Percentiles rank a stretch among this genome's conserved stretches.
Conservation (phyloP, 1,284 basidiomycete genomes). For the Tetrapyrgos nigripes region DNA sequence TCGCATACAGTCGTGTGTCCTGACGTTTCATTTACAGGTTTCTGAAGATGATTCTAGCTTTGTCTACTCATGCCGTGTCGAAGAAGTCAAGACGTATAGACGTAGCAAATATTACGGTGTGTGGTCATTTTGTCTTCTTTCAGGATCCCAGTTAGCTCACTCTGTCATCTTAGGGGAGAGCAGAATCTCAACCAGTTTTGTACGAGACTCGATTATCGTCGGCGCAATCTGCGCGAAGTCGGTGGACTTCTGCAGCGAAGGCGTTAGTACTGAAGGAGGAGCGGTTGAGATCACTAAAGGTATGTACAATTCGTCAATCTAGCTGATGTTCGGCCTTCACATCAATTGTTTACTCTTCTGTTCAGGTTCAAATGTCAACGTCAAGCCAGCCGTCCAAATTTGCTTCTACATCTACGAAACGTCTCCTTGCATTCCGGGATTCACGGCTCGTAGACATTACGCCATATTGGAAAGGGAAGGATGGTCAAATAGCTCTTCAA, state of each 20-base stretch:
- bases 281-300: too few species aligned
- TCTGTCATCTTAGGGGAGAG: too few species aligned
- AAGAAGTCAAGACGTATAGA: conserved; percentile 29
- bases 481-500: conserved; percentile 36
- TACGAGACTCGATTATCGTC: too few species aligned
- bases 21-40: conserved; percentile 41
- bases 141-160: too few species aligned
- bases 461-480: conserved; percentile 35
- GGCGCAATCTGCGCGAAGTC: too few species aligned
- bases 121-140: not conserved
- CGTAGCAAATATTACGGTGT: not conserved
- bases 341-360: not conserved
- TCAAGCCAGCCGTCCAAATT: conserved; percentile 30
- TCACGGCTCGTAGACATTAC: conserved; percentile 40
- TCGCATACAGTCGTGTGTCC: not conserved
- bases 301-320: too few species aligned
- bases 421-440: conserved; percentile 40
- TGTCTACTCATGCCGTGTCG: conserved; percentile 57
- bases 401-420: conserved; percentile 36
- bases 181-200: too few species aligned
- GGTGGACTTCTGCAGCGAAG: too few species aligned
- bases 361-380: not conserved
- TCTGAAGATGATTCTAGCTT: conserved; percentile 51
- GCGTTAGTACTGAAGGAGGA: too few species aligned
- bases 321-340: too few species aligned